Evolutionary conservation across 495 filamentous ascomycete species (phyloP).

Genomic region (Penicillium egyptiacum): DNA sequence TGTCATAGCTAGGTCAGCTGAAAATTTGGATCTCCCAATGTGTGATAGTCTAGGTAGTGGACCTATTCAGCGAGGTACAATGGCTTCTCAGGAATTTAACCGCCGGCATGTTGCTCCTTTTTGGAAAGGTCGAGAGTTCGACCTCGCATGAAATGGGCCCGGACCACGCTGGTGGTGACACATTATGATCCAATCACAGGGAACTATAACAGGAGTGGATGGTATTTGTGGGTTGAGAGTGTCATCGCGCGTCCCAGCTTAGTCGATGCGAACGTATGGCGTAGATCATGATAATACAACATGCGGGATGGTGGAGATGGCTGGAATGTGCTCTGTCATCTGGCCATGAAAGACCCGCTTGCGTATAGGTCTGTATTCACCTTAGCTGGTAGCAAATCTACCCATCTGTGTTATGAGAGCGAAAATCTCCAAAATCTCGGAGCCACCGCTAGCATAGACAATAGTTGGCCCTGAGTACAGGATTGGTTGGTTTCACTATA

Average conservation of each 20-base stretch:
- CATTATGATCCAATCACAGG: slow-evolving; percentile 12
- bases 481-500: background rate
- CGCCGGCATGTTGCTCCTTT: background rate
- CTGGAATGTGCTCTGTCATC: background rate
- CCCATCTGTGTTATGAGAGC: background rate
- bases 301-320: slow-evolving; percentile 17
- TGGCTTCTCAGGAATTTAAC: background rate
- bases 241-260: slow-evolving; percentile 14
- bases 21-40: background rate
- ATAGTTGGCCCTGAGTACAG: background rate
- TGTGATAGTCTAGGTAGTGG: background rate
- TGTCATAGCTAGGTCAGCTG: slow-evolving; percentile 9
- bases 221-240: background rate
- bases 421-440: slow-evolving; percentile 6
- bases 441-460: slow-evolving; percentile 4
- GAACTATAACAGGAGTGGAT: background rate
- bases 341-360: slow-evolving; percentile 10
- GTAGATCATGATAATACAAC: slow-evolving; percentile 16
- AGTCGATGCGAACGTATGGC: slow-evolving; percentile 10
- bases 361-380: background rate
- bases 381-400: background rate
- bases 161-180: slow-evolving; percentile 6
- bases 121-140: slow-evolving; percentile 1
- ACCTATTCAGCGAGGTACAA: slow-evolving; percentile 4
- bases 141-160: slow-evolving; percentile 15